These are phyloP conservation scores for Rhododendron williamsianum DNA, from an alignment of 148 eudicot genomes.

Conservation along the genomic window DNA sequence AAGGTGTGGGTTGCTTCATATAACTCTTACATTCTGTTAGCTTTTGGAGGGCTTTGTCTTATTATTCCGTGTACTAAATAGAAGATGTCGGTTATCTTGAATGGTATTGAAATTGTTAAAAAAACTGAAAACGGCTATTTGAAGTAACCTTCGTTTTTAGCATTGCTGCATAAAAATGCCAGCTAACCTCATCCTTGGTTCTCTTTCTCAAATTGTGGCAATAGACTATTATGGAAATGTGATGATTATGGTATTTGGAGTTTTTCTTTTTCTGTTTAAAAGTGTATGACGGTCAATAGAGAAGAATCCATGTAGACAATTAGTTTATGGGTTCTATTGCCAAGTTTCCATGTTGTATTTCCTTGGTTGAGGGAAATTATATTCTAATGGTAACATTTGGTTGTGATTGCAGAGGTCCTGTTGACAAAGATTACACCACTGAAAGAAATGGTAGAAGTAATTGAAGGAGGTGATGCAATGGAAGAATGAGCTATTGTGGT, in stretches of 20 bases:
- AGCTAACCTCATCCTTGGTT: neutral
- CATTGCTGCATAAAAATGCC: neutral
- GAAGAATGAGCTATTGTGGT: conserved; percentile 44
- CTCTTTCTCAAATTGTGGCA: neutral
- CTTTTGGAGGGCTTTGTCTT: neutral
- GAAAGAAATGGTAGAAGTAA: conserved; percentile 37
- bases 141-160: neutral
- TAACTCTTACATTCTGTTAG: neutral
- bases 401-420: conserved; percentile 59
- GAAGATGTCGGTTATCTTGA: neutral
- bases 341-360: neutral
- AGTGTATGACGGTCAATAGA: neutral
- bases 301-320: neutral
- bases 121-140: neutral
- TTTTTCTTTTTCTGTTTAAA: neutral
- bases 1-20: neutral
- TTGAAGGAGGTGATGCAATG: conserved; percentile 80
- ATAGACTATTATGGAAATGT: neutral
- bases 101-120: neutral
- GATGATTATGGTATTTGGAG: neutral
- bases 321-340: neutral
- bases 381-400: neutral
- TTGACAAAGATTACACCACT: conserved; percentile 57
- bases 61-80: neutral
- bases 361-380: neutral